A percentile compares a stretch with the other conserved stretches of the same genome.
These are phyloP conservation scores for Backusella sp. DNA, from an alignment of 192 early-diverging fungal species.

Conservation along the genomic window DNA sequence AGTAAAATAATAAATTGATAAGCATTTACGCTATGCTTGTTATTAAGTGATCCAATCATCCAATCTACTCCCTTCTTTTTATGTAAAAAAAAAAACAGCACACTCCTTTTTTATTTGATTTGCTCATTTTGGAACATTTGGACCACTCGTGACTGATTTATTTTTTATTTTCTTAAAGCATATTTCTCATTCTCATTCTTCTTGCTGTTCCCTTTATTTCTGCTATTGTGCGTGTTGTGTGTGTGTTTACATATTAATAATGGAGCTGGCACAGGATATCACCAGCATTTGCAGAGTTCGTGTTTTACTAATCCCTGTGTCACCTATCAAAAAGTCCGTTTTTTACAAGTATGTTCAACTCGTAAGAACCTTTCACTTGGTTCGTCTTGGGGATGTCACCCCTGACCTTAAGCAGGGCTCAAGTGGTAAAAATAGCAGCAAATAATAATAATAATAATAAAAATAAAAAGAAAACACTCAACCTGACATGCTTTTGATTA, in stretches of 20 bases:
- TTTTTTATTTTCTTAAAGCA: not conserved
- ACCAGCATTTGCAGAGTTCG: conserved; percentile 54
- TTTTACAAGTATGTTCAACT: conserved; percentile 69
- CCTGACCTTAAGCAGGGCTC: conserved; percentile 53
- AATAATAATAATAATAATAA: not conserved
- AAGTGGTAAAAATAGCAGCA: conserved; percentile 23
- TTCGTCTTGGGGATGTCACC: conserved; percentile 66
- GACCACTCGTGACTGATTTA: not conserved
- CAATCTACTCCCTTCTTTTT: too few species aligned
- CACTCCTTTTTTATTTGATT: too few species aligned
- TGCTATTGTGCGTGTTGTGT: not conserved
- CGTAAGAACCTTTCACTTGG: conserved; percentile 61
- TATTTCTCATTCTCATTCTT: not conserved
- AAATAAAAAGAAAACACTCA: not conserved
- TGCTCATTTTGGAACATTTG: too few species aligned
- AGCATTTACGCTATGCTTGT: too few species aligned
- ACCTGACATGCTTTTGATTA: conserved; percentile 9
- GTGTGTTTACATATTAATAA: not conserved
- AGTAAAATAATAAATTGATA: too few species aligned
- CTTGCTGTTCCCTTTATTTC: not conserved
- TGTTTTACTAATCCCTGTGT: conserved; percentile 71
- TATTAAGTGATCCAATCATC: too few species aligned
- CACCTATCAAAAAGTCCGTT: conserved; percentile 56
- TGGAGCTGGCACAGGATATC: conserved; percentile 46
- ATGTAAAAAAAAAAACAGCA: too few species aligned